Conservation (phyloP, 768 basidiomycete genomes). For the Galerina marginata region DNA sequence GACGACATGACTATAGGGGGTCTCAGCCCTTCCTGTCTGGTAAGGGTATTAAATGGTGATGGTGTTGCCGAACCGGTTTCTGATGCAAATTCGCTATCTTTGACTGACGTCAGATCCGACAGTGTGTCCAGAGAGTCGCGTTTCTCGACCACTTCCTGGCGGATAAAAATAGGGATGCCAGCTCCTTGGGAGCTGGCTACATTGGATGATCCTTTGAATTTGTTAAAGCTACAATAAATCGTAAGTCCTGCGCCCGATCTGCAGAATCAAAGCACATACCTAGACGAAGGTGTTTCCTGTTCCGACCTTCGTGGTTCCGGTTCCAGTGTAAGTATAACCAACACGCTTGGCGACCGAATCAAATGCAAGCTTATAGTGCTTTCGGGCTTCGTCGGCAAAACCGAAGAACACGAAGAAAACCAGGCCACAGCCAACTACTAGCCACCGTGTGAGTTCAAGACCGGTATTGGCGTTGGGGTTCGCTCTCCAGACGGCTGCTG, state of each 20-base stretch:
- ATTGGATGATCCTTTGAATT: conserved; percentile 21
- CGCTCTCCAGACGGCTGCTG: conserved; percentile 37
- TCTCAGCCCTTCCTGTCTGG: conserved; percentile 4
- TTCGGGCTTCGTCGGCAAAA: conserved; percentile 55
- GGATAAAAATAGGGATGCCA: conserved; percentile 30
- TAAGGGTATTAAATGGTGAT: conserved; percentile 19
- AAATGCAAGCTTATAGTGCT: conserved; percentile 42
- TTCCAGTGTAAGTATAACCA: conserved; percentile 18
- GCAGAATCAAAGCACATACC: conserved; percentile 53
- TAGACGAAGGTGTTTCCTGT: conserved; percentile 19
- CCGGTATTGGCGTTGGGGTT: conserved; percentile 13
- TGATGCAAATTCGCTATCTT: conserved; percentile 23
- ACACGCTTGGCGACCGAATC: conserved; percentile 28
- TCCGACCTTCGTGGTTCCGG: conserved; percentile 21
- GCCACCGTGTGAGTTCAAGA: conserved; percentile 47
- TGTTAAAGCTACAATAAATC: conserved; percentile 14
- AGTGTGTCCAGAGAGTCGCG: conserved; percentile 33
- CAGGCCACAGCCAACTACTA: conserved; percentile 44
- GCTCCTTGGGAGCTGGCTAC: conserved; percentile 15
- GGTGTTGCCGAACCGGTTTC: conserved; percentile 8
- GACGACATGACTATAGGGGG: conserved; percentile 1
- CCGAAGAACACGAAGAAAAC: conserved; percentile 66
- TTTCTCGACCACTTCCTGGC: conserved; percentile 32
- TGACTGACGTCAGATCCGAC: conserved; percentile 28
- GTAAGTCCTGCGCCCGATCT: conserved; percentile 39